Base-by-base conservation (phyloP, 768 basidiomycete species). In the Fomitopsis pulvina region DNA sequence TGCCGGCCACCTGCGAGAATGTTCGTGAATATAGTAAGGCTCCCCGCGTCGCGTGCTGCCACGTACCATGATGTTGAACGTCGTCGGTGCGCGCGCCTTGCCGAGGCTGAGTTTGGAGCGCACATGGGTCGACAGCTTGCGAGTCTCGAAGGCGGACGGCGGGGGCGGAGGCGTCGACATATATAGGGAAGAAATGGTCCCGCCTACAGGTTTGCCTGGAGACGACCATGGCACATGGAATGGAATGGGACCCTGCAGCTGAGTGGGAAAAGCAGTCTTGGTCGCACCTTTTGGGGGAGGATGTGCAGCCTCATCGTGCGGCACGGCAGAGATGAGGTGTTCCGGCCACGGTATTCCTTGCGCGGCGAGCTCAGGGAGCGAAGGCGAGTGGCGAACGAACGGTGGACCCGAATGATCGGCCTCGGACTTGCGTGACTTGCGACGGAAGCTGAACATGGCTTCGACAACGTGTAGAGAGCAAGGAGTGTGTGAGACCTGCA, bases 291-390 rank as follows among this genome's bases (percentile, higher is more conserved):
- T 76, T 63, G 69, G 61, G 64, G 63, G 66, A 29, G 55, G 59
- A 45, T 68, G 68, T 59, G 66, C 28, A 28, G 58, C 44, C 32
- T 69, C 63, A 4, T 71, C 66, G 59, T 80, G 71, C 46, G 79
- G 78, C 52, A 87, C 77, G 52, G 80, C 78, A 34, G 77, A 72
- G 52, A 92, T 81, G 29, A 92, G 77, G 66, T 83, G 76, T 67
- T 84, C 85, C 21, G 90, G 90, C 90, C 90, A 92, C 50, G 84
- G 84, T 32, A 89, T 85, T 29, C 82, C 86, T 60, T 81, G 83
- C 39, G 83, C 76, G 46, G 71, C 75, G 57, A 92, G 76, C 61
- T 88, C 81, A 50, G 90, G 90, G 30, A 92, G 76, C 44, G 88
- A 91, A 7, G 87, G 85, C 34, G 86, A 87, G n/a, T 81, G 74